Evolutionary conservation across 2,329 filamentous ascomycete genomes (phyloP).

Genomic region (Trichoderma brevicompactum): DNA sequence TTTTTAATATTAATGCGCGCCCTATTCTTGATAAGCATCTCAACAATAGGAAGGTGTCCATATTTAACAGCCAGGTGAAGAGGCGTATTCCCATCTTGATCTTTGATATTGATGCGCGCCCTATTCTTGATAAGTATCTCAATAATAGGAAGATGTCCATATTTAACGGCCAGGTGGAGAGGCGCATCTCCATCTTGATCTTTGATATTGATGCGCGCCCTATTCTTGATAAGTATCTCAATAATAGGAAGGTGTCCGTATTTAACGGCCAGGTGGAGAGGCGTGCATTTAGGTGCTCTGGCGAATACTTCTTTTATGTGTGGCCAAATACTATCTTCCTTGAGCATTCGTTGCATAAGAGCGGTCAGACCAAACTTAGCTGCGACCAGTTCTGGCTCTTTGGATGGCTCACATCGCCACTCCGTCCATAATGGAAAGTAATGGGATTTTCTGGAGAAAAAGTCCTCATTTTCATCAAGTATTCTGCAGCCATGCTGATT

Average conservation of each 20-base stretch:
- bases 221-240: not conserved
- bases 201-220: not conserved
- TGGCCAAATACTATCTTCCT: not conserved
- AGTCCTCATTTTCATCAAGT: not conserved
- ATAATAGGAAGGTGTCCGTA: not conserved
- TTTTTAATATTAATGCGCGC: not conserved
- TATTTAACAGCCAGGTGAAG: not conserved
- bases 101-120: not conserved
- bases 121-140: not conserved
- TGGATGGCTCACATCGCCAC: accelerated
- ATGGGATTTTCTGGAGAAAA: not conserved
- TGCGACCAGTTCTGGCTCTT: not conserved
- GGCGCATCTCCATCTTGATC: accelerated
- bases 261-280: not conserved
- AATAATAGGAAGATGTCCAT: not conserved
- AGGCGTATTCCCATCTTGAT: not conserved
- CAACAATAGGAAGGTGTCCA: not conserved
- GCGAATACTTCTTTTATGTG: not conserved
- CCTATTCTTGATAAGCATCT: not conserved
- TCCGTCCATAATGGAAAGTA: too few relatives aligned
- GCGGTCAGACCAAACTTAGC: not conserved
- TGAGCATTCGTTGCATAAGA: not conserved
- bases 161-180: not conserved
- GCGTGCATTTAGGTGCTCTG: accelerated
- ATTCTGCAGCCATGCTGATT: not conserved